Evolutionary conservation across 352 stramenopile genomes (phyloP).

Genomic region (Phytophthora podocarpi): DNA sequence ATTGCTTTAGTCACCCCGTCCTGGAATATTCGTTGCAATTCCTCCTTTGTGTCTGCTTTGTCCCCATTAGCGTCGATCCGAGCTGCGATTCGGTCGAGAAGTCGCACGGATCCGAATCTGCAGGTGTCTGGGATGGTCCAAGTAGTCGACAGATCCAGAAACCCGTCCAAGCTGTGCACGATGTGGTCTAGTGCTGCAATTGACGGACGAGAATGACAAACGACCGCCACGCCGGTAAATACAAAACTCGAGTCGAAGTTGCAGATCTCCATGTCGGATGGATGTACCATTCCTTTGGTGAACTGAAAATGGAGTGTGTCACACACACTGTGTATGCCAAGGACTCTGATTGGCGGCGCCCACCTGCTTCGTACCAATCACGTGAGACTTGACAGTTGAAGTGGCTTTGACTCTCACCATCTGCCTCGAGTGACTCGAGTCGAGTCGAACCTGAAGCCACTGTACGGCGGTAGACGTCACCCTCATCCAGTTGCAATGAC

Average conservation of each 20-base stretch:
- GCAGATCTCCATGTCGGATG: not conserved
- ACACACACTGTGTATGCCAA: no score
- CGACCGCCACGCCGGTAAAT: conserved; percentile 21
- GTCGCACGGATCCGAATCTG: conserved; percentile 25
- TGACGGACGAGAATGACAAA: conserved; percentile 14
- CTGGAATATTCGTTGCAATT: conserved; percentile 8
- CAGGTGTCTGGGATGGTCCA: conserved; percentile 22
- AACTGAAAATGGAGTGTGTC: no score
- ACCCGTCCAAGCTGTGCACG: conserved; percentile 8
- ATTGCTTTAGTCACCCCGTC: conserved; percentile 1
- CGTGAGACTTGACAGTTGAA: conserved; percentile 1
- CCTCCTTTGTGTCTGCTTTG: not conserved
- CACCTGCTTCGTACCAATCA: conserved; percentile 1
- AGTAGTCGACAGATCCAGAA: conserved; percentile 7
- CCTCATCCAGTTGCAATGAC: no score
- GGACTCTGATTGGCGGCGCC: not conserved
- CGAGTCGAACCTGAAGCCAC: no score
- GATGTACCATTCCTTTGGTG: no score
- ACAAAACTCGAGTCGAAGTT: not conserved
- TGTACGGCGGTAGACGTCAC: no score
- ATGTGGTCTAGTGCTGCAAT: conserved; percentile 24
- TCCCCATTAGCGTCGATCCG: not conserved
- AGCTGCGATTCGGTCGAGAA: conserved; percentile 23
- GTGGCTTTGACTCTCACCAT: not conserved
- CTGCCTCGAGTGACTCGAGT: no score